phyloP scores from a whole-genome alignment of 176 grass and related monocot species.

The Luzula sylvatica region DNA sequence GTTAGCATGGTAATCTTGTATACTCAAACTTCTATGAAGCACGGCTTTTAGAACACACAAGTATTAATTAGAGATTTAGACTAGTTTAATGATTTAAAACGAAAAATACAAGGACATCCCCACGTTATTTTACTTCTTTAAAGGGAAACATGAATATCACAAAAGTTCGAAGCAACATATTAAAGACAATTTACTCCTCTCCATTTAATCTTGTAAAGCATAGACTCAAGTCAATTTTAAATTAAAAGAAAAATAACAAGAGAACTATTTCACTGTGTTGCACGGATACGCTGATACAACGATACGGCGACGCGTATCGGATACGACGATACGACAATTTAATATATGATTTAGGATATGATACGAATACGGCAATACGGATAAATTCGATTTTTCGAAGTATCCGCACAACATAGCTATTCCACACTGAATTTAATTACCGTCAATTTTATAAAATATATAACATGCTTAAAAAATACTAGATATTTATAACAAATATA shows the following conservation, averaged over 20 bases:
- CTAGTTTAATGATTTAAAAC: slow-evolving; percentile 19
- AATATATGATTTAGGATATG: no score
- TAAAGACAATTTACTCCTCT: neutral
- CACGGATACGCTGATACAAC: no score
- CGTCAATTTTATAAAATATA: no score
- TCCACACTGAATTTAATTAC: no score
- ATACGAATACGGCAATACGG: no score
- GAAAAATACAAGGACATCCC: neutral
- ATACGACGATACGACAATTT: no score
- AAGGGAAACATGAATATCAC: slow-evolving; percentile 11
- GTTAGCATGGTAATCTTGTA: slow-evolving; percentile 22
- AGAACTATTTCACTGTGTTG: neutral
- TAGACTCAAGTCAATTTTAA: neutral
- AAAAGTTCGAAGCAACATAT: slow-evolving; percentile 3
- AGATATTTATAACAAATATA: no score
- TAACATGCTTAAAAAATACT: no score
- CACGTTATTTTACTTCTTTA: slow-evolving; percentile 22
- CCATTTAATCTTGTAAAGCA: slow-evolving; percentile 1
- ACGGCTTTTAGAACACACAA: slow-evolving; percentile 13
- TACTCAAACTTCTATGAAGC: slow-evolving; percentile 25
- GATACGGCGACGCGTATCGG: no score
- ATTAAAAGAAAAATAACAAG: neutral
- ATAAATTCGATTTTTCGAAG: no score
- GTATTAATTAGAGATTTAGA: slow-evolving; percentile 15
- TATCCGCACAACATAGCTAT: neutral